Base-by-base conservation (phyloP, 495 filamentous ascomycete genomes). In the Penicillium taxi region DNA sequence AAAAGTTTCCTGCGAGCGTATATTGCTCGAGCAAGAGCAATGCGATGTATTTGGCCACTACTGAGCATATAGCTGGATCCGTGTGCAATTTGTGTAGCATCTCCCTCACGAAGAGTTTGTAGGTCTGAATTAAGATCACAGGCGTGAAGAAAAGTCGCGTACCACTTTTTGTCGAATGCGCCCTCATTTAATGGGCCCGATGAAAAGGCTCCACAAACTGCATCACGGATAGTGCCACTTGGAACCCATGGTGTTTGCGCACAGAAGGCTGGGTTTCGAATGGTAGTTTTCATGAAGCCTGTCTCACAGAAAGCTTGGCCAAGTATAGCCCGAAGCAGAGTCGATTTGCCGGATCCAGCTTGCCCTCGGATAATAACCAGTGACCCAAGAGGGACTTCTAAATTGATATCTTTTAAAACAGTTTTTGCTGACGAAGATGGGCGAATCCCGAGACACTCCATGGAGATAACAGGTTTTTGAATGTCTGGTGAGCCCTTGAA, bases 241-340 rank as follows among this genome's bases (percentile, higher is more conserved):
- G 26, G 26, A 14, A 29, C 9, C 26, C 26, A 29, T 14, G 26
- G 26, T 13, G 26, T 29, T 29, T 29, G 26, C 8, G 26, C 26
- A 5, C 26, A 29, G 12, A 29, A 29, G 9, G 26, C 2, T 6
- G 12, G 26, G 2, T 29, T 29, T 29, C 7, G 9, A 29, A 13
- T 29, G 26, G 7, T 4, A 11, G 15, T 6, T 11, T 1, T 13
- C 26, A 29, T 29, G 12, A 14, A 29, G 2, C 26, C 26, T 13
- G 26, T 29, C 26, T 29, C 7, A 5, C 26, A 29, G 12, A 14
- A 11, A 13, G 26, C 12, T 29, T 29, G 26, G 26, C 26, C 26
- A 14, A 29, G 26, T 29, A 29, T 29, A 29, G 26, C 12, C 26
- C 26, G 26, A 29, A 29, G 26, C 8, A 29, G 26, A 6, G 26